These are phyloP conservation scores for Yamadazyma siamensis DNA, from an alignment of 1,139 yeast species.

Conservation along the genomic window DNA sequence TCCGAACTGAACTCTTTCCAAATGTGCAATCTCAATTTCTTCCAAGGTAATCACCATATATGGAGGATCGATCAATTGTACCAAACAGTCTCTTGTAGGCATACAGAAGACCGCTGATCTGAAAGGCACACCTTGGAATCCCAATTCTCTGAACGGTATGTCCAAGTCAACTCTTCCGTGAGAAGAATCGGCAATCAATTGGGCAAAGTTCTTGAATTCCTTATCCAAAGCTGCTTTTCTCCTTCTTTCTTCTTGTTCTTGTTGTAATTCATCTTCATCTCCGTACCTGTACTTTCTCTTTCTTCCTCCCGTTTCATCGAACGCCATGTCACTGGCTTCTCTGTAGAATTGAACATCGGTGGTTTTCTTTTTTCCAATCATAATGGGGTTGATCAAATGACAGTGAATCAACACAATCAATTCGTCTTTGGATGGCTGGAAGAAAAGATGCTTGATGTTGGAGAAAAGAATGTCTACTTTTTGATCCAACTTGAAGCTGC, in stretches of 20 bases:
- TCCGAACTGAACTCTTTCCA: conserved; percentile 97
- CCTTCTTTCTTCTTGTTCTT: conserved; percentile 96
- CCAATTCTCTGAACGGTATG: conserved; percentile 92
- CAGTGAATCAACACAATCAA: conserved; percentile 89
- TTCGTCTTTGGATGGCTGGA: conserved; percentile 96
- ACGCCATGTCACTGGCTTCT: conserved; percentile 94
- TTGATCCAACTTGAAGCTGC: conserved; percentile 78
- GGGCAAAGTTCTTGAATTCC: conserved; percentile 88
- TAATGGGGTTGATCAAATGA: conserved; percentile 86
- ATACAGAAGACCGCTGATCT: conserved; percentile 92
- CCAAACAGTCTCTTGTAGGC: conserved; percentile 96
- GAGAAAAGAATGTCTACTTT: conserved; percentile 84
- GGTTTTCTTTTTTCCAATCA: conserved; percentile 95
- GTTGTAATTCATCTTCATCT: conserved; percentile 97
- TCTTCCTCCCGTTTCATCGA: conserved; percentile 96
- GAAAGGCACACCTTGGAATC: conserved; percentile 96
- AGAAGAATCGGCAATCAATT: conserved; percentile 84
- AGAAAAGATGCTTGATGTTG: conserved; percentile 88
- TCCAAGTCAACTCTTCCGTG: conserved; percentile 82
- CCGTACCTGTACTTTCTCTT: conserved; percentile 91
- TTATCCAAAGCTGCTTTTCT: conserved; percentile 87
- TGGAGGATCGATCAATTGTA: conserved; percentile 93
- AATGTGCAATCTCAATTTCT: conserved; percentile 91
- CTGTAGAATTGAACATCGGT: conserved; percentile 94
- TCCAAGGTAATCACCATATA: conserved; percentile 86